Percentiles rank a stretch among this genome's conserved stretches.
phyloP scores from a whole-genome alignment of 2,329 filamentous ascomycete genomes.

The Pyricularia grisea region DNA sequence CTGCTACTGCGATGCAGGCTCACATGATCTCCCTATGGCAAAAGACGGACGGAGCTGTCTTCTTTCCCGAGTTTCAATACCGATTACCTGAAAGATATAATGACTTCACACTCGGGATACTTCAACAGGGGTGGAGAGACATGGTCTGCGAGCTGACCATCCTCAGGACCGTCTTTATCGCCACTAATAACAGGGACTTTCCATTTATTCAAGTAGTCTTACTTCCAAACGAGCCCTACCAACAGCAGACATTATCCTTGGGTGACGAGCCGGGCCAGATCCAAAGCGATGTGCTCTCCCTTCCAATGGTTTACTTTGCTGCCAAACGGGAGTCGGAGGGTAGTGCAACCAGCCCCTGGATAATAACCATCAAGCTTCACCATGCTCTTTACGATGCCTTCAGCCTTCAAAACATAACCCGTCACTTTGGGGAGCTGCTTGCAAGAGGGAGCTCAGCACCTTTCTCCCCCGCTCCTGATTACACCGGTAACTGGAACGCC shows the following conservation, averaged over 20 bases:
- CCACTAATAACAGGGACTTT: slow-evolving; percentile 31
- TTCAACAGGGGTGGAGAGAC: slow-evolving; percentile 52
- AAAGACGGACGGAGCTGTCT: slow-evolving; percentile 53
- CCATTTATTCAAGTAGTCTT: slow-evolving; percentile 59
- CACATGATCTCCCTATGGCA: slow-evolving; percentile 77
- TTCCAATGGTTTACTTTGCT: slow-evolving; percentile 16
- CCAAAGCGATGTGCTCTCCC: neutral
- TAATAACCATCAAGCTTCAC: slow-evolving; percentile 55
- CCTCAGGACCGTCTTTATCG: slow-evolving; percentile 58
- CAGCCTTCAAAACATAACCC: slow-evolving; percentile 58
- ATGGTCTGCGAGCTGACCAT: slow-evolving; percentile 50
- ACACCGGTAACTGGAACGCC: neutral
- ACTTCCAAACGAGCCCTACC: slow-evolving; percentile 16
- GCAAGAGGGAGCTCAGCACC: neutral
- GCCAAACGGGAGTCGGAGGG: slow-evolving; percentile 8
- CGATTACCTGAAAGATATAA: slow-evolving; percentile 19
- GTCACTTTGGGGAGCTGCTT: slow-evolving; percentile 21
- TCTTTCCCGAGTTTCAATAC: slow-evolving; percentile 67
- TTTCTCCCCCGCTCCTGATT: neutral
- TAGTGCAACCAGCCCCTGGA: slow-evolving; percentile 12
- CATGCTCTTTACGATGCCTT: slow-evolving; percentile 85
- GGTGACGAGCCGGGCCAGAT: too few relatives aligned
- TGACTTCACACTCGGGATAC: slow-evolving; percentile 12
- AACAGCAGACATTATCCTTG: neutral
- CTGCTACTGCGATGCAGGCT: slow-evolving; percentile 65